These are phyloP conservation scores for Porpolomopsis calyptriformis DNA, from an alignment of 768 basidiomycete genomes.

Conservation along the genomic window DNA sequence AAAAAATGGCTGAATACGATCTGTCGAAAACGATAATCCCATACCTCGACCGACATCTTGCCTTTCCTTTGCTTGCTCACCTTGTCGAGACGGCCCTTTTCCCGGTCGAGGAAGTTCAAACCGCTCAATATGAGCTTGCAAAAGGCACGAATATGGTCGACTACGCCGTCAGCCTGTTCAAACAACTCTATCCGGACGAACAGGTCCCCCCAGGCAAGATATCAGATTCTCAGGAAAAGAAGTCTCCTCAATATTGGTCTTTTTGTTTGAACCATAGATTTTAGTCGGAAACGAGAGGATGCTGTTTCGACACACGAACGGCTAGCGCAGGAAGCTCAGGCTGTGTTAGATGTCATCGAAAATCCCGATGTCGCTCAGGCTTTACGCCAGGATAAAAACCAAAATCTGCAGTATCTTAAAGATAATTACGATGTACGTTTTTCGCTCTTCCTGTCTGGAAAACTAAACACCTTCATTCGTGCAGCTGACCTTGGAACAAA, in stretches of 20 bases:
- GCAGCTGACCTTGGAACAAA: slow-evolving; percentile 90
- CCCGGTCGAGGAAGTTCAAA: slow-evolving; percentile 65
- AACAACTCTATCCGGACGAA: slow-evolving; percentile 66
- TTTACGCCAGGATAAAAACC: slow-evolving; percentile 91
- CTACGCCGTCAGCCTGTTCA: slow-evolving; percentile 74
- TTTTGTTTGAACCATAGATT: slow-evolving; percentile 43
- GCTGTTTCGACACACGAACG: slow-evolving; percentile 78
- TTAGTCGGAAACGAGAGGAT: slow-evolving; percentile 68
- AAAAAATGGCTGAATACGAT: slow-evolving; percentile 81
- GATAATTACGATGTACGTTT: slow-evolving; percentile 76
- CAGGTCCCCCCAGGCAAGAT: slow-evolving; percentile 56
- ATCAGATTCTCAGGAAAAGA: background rate
- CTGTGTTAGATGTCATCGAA: slow-evolving; percentile 90
- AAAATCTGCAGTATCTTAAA: slow-evolving; percentile 89
- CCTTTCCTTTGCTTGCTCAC: slow-evolving; percentile 86
- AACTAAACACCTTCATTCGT: slow-evolving; percentile 4
- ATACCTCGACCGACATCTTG: slow-evolving; percentile 89
- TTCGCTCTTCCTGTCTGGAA: background rate
- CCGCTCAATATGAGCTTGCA: slow-evolving; percentile 94
- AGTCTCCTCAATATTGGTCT: background rate
- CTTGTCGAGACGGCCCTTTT: slow-evolving; percentile 69
- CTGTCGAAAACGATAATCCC: slow-evolving; percentile 85
- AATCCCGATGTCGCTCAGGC: slow-evolving; percentile 94
- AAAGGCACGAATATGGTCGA: slow-evolving; percentile 98
- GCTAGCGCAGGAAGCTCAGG: slow-evolving; percentile 83